Evolutionary conservation across 768 basidiomycete species (phyloP).

Genomic region (Porphyrellus cyaneotinctus): DNA sequence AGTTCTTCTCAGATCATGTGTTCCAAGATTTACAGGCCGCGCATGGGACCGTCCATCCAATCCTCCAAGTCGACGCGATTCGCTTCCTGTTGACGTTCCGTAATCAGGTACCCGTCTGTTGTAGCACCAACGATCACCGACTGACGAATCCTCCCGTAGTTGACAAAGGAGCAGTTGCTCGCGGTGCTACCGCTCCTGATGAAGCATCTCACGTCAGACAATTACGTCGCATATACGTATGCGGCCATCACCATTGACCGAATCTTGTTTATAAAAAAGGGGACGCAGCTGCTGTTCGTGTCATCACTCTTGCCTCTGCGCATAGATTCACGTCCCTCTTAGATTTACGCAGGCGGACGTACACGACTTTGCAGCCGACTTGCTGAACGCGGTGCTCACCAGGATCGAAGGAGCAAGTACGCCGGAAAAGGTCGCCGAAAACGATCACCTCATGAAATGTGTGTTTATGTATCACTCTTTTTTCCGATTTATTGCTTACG

Average conservation of each 20-base stretch:
- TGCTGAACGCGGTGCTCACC: slow-evolving; percentile 66
- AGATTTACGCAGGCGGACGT: slow-evolving; percentile 90
- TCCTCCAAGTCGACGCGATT: slow-evolving; percentile 94
- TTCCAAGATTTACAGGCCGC: slow-evolving; percentile 78
- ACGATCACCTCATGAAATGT: slow-evolving; percentile 99
- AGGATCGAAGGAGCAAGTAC: slow-evolving; percentile 78
- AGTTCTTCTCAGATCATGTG: slow-evolving; percentile 92
- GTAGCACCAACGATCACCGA: background rate
- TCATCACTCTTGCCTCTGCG: background rate
- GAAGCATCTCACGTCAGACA: slow-evolving; percentile 73
- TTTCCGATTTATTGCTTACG: slow-evolving; percentile 1
- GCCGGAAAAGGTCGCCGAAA: slow-evolving; percentile 92
- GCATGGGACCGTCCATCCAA: slow-evolving; percentile 70
- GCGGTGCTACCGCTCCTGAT: slow-evolving; percentile 86
- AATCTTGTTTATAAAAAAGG: slow-evolving; percentile 85
- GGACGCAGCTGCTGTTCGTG: slow-evolving; percentile 65
- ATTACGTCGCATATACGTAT: slow-evolving; percentile 94
- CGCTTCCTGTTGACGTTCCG: slow-evolving; percentile 92
- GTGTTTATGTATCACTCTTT: slow-evolving; percentile 22
- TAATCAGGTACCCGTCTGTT: slow-evolving; percentile 63
- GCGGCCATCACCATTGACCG: slow-evolving; percentile 98
- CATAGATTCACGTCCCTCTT: background rate
- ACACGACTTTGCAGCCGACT: slow-evolving; percentile 70
- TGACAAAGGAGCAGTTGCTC: slow-evolving; percentile 90
- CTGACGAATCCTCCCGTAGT: slow-evolving; percentile 37